Evolutionary conservation across 2,329 filamentous ascomycete species (phyloP), one percentile per base, ranked within the genome.

Genomic region (Exophiala sp.): DNA sequence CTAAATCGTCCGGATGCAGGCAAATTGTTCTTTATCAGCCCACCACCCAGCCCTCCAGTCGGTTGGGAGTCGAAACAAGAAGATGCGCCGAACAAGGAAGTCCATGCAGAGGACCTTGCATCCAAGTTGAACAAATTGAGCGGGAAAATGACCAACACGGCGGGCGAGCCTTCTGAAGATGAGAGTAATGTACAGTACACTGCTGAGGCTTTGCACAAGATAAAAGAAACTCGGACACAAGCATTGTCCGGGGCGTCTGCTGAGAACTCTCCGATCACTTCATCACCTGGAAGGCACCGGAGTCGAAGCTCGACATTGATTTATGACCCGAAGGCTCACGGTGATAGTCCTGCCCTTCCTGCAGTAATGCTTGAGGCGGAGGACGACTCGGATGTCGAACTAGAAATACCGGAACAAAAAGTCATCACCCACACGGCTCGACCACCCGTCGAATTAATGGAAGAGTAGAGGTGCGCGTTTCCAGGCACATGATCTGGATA

Each of bases 21-120:
- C 54, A 84, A 84, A 65, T 71, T 85, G 41, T 85, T 86, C 75
- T 86, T 86, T 69, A 86, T 86, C 69, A 79, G 75, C 41, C 83
- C 83, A 47, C 83, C 83, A 10, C 83, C 83, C 0, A 78, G 74
- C 55, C 83, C 83, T 42, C 83, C 83, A 2, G 79, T 83, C 66
- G 83, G 83, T 44, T 86, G 83, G 83, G 79, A 82, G 66, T 76
- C 82, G 72, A 76, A 77, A 56, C 76, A 79, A 52, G 83, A 86
- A 65, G 83, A 82, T 21, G 79, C 83, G 9, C 83, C 83, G 5
- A 86, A 86, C 68, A 85, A 82, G 68, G 78, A 84, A 53, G 82
- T 84, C 7, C 82, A 85, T 63, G 81, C 83, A 0, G 77, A 79
- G 50, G 83, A 86, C 64, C 71, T 86, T 38, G 81, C 80, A 0